Base-by-base conservation (phyloP, 2,329 filamentous ascomycete species). In the Cryphonectria naterciae region DNA sequence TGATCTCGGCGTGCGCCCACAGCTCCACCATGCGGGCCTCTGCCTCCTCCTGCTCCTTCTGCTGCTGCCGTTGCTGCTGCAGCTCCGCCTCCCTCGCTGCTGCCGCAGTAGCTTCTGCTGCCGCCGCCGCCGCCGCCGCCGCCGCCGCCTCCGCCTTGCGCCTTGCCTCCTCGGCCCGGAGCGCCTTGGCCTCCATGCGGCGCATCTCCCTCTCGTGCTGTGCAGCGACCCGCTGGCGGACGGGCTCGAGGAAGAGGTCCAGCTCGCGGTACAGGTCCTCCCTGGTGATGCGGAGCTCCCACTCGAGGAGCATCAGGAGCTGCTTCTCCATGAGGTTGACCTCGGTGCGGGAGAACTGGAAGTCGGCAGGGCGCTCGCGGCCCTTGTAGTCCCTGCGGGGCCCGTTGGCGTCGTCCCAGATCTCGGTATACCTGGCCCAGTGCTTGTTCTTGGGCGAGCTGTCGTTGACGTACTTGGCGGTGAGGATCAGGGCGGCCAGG, bases 241-340 rank as follows among this genome's bases (percentile, higher is more conserved):
- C 93, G 39, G 95, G 95, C 46, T 90, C 90, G 61, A 99, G 88
- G 86, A 98, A 98, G 58, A 88, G 88, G 76, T 98, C 94, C 56
- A 98, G 87, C 80, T 97, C 93, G 75, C 86, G 86, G 84, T 97
- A 94, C 60, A 99, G 90, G 77, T 98, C 94, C 69, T 95, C 87
- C 78, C 94, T 90, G 58, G 87, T 91, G 78, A 99, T 94, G 75
- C 93, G 89, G 72, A 97, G 89, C 75, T 99, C 94, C 94, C 95
- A 99, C 80, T 98, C 93, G 62, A 99, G 87, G 60, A 99, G 88
- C 85, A 94, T 96, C 67, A 99, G 91, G 41, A 99, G 88, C 83
- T 99, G 96, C 88, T 97, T 97, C 88, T 99, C 96, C 96, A 99
- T 99, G 73, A 98, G 87, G 85, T 99, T 99, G 77, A 99, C 96